Conservation (phyloP, 2,329 filamentous ascomycete genomes). For the Monilinia fructicola region DNA sequence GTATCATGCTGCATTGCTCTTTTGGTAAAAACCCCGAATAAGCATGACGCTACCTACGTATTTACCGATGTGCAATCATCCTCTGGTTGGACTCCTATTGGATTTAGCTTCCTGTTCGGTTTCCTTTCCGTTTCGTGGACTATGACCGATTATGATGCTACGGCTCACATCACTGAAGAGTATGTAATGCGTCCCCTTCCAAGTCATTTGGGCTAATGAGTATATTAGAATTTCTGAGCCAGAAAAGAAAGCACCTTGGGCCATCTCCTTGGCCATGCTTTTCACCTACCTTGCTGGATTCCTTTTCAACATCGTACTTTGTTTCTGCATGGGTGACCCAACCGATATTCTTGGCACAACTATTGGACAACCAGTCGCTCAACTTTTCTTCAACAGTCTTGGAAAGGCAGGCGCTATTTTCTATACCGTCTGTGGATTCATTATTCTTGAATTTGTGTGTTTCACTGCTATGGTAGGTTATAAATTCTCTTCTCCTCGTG, state of each 20-base stretch:
- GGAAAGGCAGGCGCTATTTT: constrained; percentile 50
- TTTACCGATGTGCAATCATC: constrained; percentile 54
- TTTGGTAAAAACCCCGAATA: constrained; percentile 51
- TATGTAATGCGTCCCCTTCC: constrained; percentile 26
- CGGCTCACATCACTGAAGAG: constrained; percentile 52
- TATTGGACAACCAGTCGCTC: constrained; percentile 54
- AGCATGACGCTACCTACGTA: constrained; percentile 53
- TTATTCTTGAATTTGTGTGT: constrained; percentile 59
- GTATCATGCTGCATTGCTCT: constrained; percentile 53
- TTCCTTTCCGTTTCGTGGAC: constrained; percentile 60
- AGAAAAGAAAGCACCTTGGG: constrained; percentile 54
- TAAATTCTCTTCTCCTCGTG: constrained; percentile 44
- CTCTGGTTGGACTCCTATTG: constrained; percentile 54
- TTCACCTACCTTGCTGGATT: constrained; percentile 57
- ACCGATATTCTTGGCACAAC: constrained; percentile 48
- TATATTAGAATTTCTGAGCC: constrained; percentile 46
- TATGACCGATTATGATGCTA: constrained; percentile 56
- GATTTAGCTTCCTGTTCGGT: constrained; percentile 60
- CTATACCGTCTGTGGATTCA: constrained; percentile 56
- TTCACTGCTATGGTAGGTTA: constrained; percentile 51
- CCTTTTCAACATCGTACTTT: constrained; percentile 58
- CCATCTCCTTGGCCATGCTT: constrained; percentile 55
- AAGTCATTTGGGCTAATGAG: constrained; percentile 20
- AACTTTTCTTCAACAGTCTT: constrained; percentile 58
- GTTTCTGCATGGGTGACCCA: constrained; percentile 50